A percentile compares a stretch with the other conserved stretches of the same genome.
phyloP scores from a whole-genome alignment of 2,329 filamentous ascomycete species.

The Parastagonospora avenae region DNA sequence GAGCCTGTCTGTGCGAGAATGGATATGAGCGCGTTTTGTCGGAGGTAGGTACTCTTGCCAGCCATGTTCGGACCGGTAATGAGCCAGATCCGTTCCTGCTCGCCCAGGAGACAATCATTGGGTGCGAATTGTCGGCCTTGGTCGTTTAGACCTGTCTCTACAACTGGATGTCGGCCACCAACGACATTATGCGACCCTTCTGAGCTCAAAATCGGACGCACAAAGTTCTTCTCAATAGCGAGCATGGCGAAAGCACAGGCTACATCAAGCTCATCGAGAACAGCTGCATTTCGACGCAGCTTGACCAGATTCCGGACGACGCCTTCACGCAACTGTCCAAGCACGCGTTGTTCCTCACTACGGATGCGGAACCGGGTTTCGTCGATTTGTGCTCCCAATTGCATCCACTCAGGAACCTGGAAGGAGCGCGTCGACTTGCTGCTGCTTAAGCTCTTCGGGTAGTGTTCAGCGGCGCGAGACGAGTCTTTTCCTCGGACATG shows the following conservation, averaged over 20 bases:
- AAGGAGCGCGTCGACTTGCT: conserved; percentile 86
- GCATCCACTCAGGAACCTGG: conserved; percentile 82
- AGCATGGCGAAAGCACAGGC: conserved; percentile 82
- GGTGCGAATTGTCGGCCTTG: conserved; percentile 81
- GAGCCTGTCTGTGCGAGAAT: conserved; percentile 91
- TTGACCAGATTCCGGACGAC: conserved; percentile 84
- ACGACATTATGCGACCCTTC: conserved; percentile 73
- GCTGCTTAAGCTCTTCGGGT: conserved; percentile 67
- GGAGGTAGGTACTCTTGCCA: conserved; percentile 93
- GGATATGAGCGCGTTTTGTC: conserved; percentile 93
- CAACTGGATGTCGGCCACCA: conserved; percentile 88
- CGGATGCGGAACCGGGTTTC: conserved; percentile 78
- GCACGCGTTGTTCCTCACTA: conserved; percentile 81
- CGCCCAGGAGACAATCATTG: conserved; percentile 86
- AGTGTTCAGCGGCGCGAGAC: conserved; percentile 38
- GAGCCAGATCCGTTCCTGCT: conserved; percentile 71
- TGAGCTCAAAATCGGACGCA: conserved; percentile 73
- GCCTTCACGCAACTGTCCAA: conserved; percentile 72
- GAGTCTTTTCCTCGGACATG: conserved; percentile 83
- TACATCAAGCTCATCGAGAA: conserved; percentile 92
- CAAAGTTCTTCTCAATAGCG: conserved; percentile 73
- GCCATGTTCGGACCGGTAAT: conserved; percentile 95
- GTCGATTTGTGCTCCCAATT: conserved; percentile 79
- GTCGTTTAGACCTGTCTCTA: conserved; percentile 79
- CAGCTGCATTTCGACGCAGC: conserved; percentile 84